Conservation (phyloP, 192 early-diverging fungal genomes). For the Chytriomyces sp. region DNA sequence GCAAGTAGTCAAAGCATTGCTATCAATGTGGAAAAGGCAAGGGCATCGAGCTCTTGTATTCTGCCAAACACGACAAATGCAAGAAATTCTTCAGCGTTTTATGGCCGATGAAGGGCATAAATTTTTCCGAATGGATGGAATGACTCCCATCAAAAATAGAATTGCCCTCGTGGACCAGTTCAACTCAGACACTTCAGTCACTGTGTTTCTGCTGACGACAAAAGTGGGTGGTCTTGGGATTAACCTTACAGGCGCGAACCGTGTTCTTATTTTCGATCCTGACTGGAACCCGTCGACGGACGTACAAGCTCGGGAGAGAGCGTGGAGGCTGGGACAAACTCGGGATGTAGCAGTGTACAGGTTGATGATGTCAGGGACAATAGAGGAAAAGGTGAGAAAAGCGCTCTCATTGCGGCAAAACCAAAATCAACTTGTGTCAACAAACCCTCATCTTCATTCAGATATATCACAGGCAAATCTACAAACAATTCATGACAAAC, state of each 20-base stretch:
- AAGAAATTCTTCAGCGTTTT: conserved; percentile 89
- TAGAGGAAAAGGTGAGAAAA: conserved; percentile 76
- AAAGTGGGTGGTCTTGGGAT: conserved; percentile 96
- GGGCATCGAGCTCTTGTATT: conserved; percentile 90
- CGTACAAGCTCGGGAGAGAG: conserved; percentile 92
- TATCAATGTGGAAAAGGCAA: conserved; percentile 84
- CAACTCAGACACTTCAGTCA: conserved; percentile 71
- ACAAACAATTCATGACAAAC: conserved; percentile 96
- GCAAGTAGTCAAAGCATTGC: conserved; percentile 81
- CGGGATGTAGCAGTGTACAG: conserved; percentile 89
- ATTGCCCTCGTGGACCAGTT: conserved; percentile 87
- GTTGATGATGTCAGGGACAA: conserved; percentile 91
- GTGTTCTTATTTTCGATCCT: conserved; percentile 94
- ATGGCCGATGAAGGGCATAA: conserved; percentile 57
- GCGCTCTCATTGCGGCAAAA: too few species aligned
- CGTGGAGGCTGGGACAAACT: conserved; percentile 92
- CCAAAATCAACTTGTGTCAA: too few species aligned
- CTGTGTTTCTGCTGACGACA: conserved; percentile 95
- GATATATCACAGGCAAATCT: conserved; percentile 96
- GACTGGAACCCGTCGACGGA: conserved; percentile 99
- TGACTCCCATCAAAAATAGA: conserved; percentile 85
- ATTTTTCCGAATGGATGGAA: conserved; percentile 95
- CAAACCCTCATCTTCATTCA: too few species aligned
- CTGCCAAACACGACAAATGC: conserved; percentile 92
- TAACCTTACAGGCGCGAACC: conserved; percentile 92